Base-by-base conservation (phyloP, 83 land plant genomes). In the Picea mariana region DNA sequence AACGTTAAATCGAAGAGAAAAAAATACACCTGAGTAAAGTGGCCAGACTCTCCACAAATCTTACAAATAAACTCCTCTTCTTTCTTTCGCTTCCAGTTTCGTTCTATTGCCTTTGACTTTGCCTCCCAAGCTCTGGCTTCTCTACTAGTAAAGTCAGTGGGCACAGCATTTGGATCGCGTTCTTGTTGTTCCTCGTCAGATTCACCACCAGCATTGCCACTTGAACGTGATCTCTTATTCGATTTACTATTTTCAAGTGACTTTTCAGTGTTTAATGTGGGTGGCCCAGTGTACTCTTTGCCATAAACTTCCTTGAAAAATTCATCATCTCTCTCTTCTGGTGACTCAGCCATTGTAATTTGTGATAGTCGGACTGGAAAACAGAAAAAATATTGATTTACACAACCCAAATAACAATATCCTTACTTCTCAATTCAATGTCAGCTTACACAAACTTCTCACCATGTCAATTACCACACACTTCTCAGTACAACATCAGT, bases 51-150 rank as follows among this genome's bases (percentile, higher is more conserved):
- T 38, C 99, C 99, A 88, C 99, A 98, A 52, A 96, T 76, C 78
- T 92, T 94, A 85, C 99, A 98, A 49, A 91, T 94, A 85, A 94
- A 91, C 85, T 98, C 99, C 82, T 98, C 99, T 77, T 98, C 98
- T 78, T 96, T 98, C 58, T 94, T 89, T 64, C 96, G 94, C 87
- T 98, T 98, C 98, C 98, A 98, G 81, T 93, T 96, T 75, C 97
- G 89, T 83, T 98, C 99, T 42, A 94, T 95, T 26, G 99, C 99
- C 87, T 96, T 98, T 16, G 99, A 93, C 83, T 96, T 98, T 9
- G 99, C 99, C 83, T 96, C 99, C 99, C 99, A 98, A 31, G 91
- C 98, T 86, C 91, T 98, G 64, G 97, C 97, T 85, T 98, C 99
- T 58, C 99, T 83, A 83, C 98, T 94, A 8, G 99, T 98, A 82